Evolutionary conservation across 352 stramenopile genomes (phyloP).

Genomic region (Phytopythium sindhum): DNA sequence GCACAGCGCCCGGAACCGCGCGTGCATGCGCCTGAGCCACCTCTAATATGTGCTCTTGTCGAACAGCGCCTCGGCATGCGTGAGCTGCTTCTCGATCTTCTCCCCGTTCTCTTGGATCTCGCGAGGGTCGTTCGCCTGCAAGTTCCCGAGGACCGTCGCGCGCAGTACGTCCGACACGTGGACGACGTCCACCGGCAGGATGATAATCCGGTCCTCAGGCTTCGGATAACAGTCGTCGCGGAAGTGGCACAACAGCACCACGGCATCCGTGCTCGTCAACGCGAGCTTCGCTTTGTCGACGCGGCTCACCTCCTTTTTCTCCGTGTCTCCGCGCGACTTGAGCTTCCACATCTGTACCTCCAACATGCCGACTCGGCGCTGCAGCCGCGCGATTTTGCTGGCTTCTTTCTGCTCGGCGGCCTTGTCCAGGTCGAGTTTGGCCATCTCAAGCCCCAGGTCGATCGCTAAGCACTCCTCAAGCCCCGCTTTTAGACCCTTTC

Average conservation of each 20-base stretch:
- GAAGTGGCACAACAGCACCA: constrained; percentile 31
- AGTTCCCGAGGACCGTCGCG: constrained; percentile 37
- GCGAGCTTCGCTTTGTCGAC: neutral
- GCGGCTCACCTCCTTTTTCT: too few species aligned
- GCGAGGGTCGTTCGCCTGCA: constrained; percentile 35
- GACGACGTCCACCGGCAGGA: constrained; percentile 40
- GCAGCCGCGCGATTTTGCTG: too few species aligned
- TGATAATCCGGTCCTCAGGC: constrained; percentile 28
- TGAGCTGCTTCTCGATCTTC: constrained; percentile 31
- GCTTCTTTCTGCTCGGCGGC: too few species aligned
- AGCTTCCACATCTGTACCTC: constrained; percentile 2
- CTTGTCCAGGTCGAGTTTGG: too few species aligned
- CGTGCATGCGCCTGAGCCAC: too few species aligned
- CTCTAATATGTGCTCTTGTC: neutral
- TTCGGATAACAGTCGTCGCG: constrained; percentile 15
- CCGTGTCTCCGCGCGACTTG: too few species aligned
- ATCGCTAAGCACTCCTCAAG: too few species aligned
- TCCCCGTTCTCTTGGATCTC: constrained; percentile 20
- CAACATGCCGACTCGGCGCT: too few species aligned
- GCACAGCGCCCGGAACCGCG: neutral
- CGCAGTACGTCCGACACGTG: constrained; percentile 37
- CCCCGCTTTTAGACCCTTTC: too few species aligned
- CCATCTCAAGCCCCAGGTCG: too few species aligned
- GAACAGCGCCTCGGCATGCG: constrained; percentile 29
- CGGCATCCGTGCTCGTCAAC: constrained; percentile 9